A percentile compares a stretch with the other conserved stretches of the same genome.
These are phyloP conservation scores for Gregarina niphandrodes DNA, from an alignment of 169 alveolate species.

Conservation along the genomic window DNA sequence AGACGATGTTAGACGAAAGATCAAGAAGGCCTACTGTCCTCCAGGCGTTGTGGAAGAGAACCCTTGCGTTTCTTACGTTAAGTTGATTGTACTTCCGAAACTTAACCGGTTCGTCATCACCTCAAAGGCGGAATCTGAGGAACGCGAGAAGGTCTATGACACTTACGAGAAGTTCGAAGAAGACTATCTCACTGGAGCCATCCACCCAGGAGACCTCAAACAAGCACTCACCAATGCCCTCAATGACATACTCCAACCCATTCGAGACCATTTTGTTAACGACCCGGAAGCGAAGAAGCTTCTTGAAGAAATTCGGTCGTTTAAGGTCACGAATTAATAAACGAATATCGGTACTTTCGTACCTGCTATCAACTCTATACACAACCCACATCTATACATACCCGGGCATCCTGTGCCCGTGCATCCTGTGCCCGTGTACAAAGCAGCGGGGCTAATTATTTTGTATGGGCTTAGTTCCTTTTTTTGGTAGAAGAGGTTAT, in stretches of 20 bases:
- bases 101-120: slow-evolving; percentile 13
- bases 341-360: too few relatives aligned
- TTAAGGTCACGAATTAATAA: slow-evolving; percentile 40
- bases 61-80: slow-evolving; percentile 77
- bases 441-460: too few relatives aligned
- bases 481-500: too few relatives aligned
- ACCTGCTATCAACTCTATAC: too few relatives aligned
- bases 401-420: too few relatives aligned
- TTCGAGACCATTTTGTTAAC: slow-evolving; percentile 65
- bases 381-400: too few relatives aligned
- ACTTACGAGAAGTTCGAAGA: slow-evolving; percentile 54
- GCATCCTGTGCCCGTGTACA: too few relatives aligned
- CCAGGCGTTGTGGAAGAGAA: slow-evolving; percentile 60
- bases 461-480: too few relatives aligned
- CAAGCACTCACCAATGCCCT: slow-evolving; percentile 54
- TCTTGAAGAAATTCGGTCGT: slow-evolving; percentile 45
- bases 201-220: slow-evolving; percentile 86
- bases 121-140: slow-evolving; percentile 3
- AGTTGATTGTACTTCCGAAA: slow-evolving; percentile 50
- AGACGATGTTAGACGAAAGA: slow-evolving; percentile 65
- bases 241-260: slow-evolving; percentile 76
- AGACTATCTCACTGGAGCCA: slow-evolving; percentile 52
- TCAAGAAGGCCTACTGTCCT: slow-evolving; percentile 82
- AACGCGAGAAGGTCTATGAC: slow-evolving; percentile 18
- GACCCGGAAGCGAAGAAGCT: slow-evolving; percentile 46